Percentiles rank a stretch among this genome's conserved stretches.
Conservation (phyloP, 2,329 filamentous ascomycete species). For the Colletotrichum sp. region DNA sequence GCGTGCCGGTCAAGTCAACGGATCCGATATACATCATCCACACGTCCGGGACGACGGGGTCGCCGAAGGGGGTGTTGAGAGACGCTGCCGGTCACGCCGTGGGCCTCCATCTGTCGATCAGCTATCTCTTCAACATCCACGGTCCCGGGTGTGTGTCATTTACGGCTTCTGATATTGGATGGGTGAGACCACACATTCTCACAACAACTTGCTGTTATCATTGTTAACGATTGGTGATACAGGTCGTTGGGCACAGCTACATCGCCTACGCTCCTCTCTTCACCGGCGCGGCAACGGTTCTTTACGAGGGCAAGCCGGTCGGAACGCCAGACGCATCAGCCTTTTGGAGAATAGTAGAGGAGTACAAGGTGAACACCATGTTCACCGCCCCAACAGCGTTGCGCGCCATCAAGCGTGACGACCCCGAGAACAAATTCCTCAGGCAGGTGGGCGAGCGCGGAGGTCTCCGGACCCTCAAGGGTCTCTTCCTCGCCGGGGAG, state of each 20-base stretch:
- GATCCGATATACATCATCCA: conserved; percentile 92
- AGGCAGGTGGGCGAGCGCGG: conserved; percentile 67
- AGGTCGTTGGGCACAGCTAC: conserved; percentile 70
- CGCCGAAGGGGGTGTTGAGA: conserved; percentile 83
- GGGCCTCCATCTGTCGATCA: conserved; percentile 80
- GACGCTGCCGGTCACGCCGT: conserved; percentile 89
- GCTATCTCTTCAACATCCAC: conserved; percentile 81
- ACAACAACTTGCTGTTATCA: background rate
- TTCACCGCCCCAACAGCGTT: conserved; percentile 90
- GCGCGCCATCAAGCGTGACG: conserved; percentile 84
- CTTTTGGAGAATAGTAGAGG: conserved; percentile 86
- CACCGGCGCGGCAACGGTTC: conserved; percentile 81
- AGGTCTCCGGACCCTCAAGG: conserved; percentile 74
- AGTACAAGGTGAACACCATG: conserved; percentile 83
- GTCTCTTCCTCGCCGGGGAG: conserved; percentile 87
- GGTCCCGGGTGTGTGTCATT: conserved; percentile 80
- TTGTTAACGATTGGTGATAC: background rate
- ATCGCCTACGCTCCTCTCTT: conserved; percentile 90
- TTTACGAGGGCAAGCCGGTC: conserved; percentile 94
- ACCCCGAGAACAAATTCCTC: conserved; percentile 75
- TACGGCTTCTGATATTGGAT: conserved; percentile 86
- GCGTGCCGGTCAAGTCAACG: conserved; percentile 78
- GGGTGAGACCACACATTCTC: conserved; percentile 54
- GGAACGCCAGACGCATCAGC: conserved; percentile 87
- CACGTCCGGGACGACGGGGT: conserved; percentile 82